phyloP scores from a whole-genome alignment of 1,284 basidiomycete genomes.

The Cryptococcus sp. region DNA sequence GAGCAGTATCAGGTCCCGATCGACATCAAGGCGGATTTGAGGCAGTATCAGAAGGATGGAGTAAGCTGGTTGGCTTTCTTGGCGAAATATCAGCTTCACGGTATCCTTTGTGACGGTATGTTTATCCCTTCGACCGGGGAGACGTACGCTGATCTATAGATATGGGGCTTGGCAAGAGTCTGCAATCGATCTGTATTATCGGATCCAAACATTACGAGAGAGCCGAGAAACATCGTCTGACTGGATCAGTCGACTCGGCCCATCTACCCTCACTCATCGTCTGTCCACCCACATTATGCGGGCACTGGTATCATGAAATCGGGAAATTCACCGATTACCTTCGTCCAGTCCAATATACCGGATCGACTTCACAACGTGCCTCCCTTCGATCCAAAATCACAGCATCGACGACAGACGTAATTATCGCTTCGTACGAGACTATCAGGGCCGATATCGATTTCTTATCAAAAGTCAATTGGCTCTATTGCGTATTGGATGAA shows the following conservation, averaged over 20 bases:
- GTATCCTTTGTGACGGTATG: slow-evolving; percentile 94
- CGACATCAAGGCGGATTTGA: slow-evolving; percentile 84
- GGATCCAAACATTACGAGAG: slow-evolving; percentile 92
- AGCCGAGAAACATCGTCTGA: slow-evolving; percentile 62
- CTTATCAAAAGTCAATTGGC: slow-evolving; percentile 73
- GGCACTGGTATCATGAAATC: slow-evolving; percentile 99
- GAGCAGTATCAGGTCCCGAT: slow-evolving; percentile 87
- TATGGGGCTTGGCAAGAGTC: slow-evolving; percentile 97
- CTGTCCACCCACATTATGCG: slow-evolving; percentile 94
- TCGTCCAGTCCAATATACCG: slow-evolving; percentile 82
- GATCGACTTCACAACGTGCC: slow-evolving; percentile 80
- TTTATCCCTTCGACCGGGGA: slow-evolving; percentile 1
- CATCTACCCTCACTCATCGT: slow-evolving; percentile 92
- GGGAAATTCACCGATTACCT: slow-evolving; percentile 86
- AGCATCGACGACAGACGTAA: slow-evolving; percentile 63
- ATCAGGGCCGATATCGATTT: slow-evolving; percentile 89
- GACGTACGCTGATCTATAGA: slow-evolving; percentile 49
- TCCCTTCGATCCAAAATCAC: slow-evolving; percentile 63
- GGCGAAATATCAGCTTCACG: slow-evolving; percentile 92
- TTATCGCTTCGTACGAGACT: slow-evolving; percentile 96
- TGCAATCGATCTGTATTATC: slow-evolving; percentile 97
- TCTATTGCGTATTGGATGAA: slow-evolving; percentile 97
- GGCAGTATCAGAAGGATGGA: slow-evolving; percentile 97
- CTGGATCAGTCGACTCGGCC: slow-evolving; percentile 68
- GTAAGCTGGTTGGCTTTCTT: slow-evolving; percentile 99